Base-by-base conservation (phyloP, 2,329 filamentous ascomycete genomes). In the Triangularia setosa region DNA sequence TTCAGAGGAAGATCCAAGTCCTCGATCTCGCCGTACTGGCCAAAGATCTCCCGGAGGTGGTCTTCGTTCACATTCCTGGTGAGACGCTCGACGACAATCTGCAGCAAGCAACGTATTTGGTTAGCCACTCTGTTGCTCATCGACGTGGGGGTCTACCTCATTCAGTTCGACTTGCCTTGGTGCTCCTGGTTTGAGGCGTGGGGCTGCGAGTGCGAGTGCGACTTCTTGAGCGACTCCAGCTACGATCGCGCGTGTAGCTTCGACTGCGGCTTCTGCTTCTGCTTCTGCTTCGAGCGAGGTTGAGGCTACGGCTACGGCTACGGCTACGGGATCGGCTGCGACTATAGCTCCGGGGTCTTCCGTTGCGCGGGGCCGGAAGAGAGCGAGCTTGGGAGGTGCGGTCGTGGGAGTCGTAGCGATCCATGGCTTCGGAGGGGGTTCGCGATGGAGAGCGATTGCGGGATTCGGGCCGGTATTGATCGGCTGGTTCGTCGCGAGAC, bases 41-140 rank as follows among this genome's bases (percentile, higher is more conserved):
- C 90, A 74, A 99, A 99, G 65, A 99, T 97, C 75, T 99, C 95
- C 69, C 87, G 85, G 6, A 99, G 81, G 73, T 99, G 95, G 18
- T 86, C 85, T 75, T 94, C 91, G 64, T 91, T 96, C 71, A 99
- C 90, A 73, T 97, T 98, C 77, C 96, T 97, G 3, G 94, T 96
- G 73, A 99, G 83, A 68, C 96, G 93, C 77, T 99, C 95, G 56
- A 99, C 90, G 18, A 99, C 92, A 74, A 99, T 93, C 91, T 97
- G 72, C 2, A 2, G 18, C 23, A 12, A 55, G 23, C 11, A 7
- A 12, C 7, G 9, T 27, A 16, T 12, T 9, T 24, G 24, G 52
- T 55, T 25, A 25, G 52, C 23, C 2, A 27, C 30, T 16, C 3
- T 18, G 40, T 21, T 16, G n/a, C 18, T 55, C 24, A 18, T 24